A percentile compares a stretch with the other conserved stretches of the same genome.
Evolutionary conservation across 192 early-diverging fungal genomes (phyloP).

Genomic region (Umbelopsis isabellina): DNA sequence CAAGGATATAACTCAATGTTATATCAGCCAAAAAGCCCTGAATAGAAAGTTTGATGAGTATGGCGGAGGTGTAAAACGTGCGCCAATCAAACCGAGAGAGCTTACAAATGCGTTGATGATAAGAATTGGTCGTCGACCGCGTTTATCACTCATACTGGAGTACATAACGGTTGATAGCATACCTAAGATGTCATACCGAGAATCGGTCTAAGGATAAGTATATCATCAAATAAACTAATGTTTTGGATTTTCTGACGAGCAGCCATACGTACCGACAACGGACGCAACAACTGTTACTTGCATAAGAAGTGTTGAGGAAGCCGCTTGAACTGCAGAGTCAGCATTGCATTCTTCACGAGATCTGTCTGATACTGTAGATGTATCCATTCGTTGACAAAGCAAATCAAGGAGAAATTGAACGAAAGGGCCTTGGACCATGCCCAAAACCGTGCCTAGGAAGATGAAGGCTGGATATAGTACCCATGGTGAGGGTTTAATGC

Average conservation of each 20-base stretch:
- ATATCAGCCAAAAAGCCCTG: neutral
- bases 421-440: neutral
- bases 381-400: conserved; percentile 1
- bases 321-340: neutral
- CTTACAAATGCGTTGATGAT: conserved; percentile 9
- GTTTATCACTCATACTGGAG: conserved; percentile 5
- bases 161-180: neutral
- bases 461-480: neutral
- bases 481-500: conserved; percentile 7
- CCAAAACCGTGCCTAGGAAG: neutral
- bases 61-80: no score
- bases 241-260: no score
- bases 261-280: neutral
- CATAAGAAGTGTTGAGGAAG: neutral
- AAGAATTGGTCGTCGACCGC: neutral
- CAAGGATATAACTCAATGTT: neutral
- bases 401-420: neutral
- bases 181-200: neutral
- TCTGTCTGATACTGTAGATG: neutral
- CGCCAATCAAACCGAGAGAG: no score
- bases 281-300: neutral
- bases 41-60: neutral
- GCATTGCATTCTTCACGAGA: conserved; percentile 9
- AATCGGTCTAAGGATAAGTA: no score
- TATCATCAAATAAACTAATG: no score